Evolutionary conservation across 306 rosid genomes (phyloP), one percentile per base, ranked within the genome.

Genomic region (Gynostemma pentaphyllum): DNA sequence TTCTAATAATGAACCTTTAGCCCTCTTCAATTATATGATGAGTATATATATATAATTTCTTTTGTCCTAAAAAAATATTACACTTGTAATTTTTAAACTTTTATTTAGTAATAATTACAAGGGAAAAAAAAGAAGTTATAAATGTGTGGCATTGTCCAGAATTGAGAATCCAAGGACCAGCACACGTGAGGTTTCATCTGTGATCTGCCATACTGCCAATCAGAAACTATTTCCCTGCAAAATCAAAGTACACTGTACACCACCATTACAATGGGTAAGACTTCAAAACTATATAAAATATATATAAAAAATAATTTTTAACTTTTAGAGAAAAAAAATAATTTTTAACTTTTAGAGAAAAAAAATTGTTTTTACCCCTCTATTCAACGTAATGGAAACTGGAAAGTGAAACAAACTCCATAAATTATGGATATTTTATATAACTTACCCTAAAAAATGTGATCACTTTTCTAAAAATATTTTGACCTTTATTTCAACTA

Each of bases 141-240:
- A 42, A 4, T 9, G 12, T 0, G 13, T 4, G 14, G 6, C 23
- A 57, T n/a, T 21, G 11, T 30, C 29, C 7, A 52, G 34, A 19
- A 45, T 39, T 9, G 75, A 50, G 59, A 10, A 37, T 37, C 45
- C 21, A 45, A 70, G 80, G 74, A 76, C 80, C 72, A 62, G 4
- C 70, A 67, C 76, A 76, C 76, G 76, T 76, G 76, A 76, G 56
- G 56, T n/a, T 22, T 44, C 32, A 28, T 5, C 48, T 48, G 27
- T 56, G 48, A 66, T 13, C 66, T 52, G 53, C 48, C 62, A 66
- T n/a, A n/a, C 37, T 59, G 29, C 2, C 60, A 64, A 74, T 53
- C 71, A 48, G 22, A 19, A 2, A 27, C 46, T 29, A 52, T 41
- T 47, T 60, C 68, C 51, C 68, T 62, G 16, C 26, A 62, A 40